Evolutionary conservation across 2,329 filamentous ascomycete genomes (phyloP), one percentile per base, ranked within the genome.

Genomic region (Coniosporium tulheliwenetii): DNA sequence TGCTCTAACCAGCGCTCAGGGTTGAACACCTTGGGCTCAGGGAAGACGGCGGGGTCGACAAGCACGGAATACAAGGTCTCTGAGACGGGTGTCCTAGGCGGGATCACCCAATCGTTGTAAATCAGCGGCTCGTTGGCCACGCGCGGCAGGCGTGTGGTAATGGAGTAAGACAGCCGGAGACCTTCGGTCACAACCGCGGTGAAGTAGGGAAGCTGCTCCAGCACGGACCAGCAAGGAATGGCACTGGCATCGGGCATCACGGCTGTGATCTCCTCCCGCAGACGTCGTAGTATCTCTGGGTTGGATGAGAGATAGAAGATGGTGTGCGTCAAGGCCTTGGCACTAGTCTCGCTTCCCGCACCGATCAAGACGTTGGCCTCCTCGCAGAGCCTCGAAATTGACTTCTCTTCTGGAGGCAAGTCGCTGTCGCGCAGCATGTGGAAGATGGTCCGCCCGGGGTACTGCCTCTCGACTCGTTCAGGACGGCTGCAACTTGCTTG

Each of bases 1-100:
- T 26, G 30, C 8, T 59, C 62, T 1, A 73, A 52, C 39, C 39
- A 40, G 9, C 39, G 26, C 29, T 19, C 39, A 8, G 39, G 39
- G 8, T 19, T 9, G 34, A 40, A 40, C 13, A 12, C 10, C 15
- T 33, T 10, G 7, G 39, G 39, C 12, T 40, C 32, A 15, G 39
- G 39, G 13, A 40, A 40, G 10, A 40, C 14, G 10, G 10, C 10
- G 9, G 39, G 39, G 15, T 40, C 16, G 30, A 14, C 10, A 15
- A 35, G 39, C 39, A 40, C 34, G 16, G 29, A 32, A n/a, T 34
- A 16, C 29, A 30, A 15, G 12, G 30, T 35, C 39, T 35, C 34
- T n/a, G 13, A 15, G n/a, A 35, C 15, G 14, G 14, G 30, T 15
- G 39, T 40, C 10, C 39, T 30, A 12, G 39, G 29, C 10, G 39